Conservation (phyloP, 73 alveolate genomes). For the Tetrahymena thermophila region DNA sequence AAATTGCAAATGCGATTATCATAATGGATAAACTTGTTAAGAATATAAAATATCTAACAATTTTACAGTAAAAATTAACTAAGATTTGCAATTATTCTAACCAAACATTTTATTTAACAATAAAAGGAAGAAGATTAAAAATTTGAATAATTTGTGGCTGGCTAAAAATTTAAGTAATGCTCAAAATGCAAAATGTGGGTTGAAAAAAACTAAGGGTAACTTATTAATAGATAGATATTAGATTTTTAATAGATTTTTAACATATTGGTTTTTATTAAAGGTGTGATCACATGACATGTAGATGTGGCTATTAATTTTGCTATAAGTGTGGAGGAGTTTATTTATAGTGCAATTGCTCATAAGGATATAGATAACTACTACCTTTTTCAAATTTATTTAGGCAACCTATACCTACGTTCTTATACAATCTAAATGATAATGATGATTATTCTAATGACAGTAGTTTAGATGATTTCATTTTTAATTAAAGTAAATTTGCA, state of each 20-base stretch:
- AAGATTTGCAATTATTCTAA: neutral
- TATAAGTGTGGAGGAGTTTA: constrained; percentile 65
- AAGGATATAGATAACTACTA: too few relatives aligned
- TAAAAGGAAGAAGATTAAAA: neutral
- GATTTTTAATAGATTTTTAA: too few relatives aligned
- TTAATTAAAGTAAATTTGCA: too few relatives aligned
- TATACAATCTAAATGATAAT: too few relatives aligned
- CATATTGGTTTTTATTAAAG: constrained; percentile 12
- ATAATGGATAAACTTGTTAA: constrained; percentile 49
- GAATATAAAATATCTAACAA: constrained; percentile 49
- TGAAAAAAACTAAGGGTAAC: constrained; percentile 28
- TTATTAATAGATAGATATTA: too few relatives aligned
- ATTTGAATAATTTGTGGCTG: constrained; percentile 42
- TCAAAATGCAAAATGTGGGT: constrained; percentile 76
- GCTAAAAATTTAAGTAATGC: constrained; percentile 61
- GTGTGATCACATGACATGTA: constrained; percentile 78
- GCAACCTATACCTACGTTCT: too few relatives aligned
- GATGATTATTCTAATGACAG: too few relatives aligned
- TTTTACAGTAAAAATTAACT: constrained; percentile 26
- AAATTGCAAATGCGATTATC: constrained; percentile 58
- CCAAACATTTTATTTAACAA: too few relatives aligned
- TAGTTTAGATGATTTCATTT: too few relatives aligned
- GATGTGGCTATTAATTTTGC: constrained; percentile 72
- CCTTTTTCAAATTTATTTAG: too few relatives aligned
- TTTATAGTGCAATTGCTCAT: neutral